Conservation (phyloP, 768 basidiomycete genomes). For the Mrakia gelida region DNA sequence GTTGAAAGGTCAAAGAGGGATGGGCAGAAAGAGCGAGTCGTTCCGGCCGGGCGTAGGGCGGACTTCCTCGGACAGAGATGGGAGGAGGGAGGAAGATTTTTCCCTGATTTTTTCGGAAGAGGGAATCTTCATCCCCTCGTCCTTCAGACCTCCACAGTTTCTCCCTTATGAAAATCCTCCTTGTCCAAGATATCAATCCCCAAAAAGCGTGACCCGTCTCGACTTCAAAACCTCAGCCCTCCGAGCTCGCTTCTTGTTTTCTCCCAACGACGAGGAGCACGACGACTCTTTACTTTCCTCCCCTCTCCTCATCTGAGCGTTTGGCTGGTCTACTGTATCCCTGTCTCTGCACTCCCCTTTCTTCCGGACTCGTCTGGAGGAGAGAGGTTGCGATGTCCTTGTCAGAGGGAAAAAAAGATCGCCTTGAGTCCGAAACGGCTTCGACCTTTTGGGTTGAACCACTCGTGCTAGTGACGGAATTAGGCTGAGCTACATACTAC, state of each 20-base stretch:
- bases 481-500: constrained; percentile 2
- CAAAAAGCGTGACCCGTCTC: no score
- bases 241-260: neutral
- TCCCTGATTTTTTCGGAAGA: no score
- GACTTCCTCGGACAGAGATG: no score
- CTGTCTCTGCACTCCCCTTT: constrained; percentile 7
- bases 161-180: no score
- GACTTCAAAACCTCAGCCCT: neutral
- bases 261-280: constrained; percentile 3
- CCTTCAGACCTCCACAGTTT: no score
- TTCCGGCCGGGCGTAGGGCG: no score
- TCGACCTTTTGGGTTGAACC: neutral
- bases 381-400: neutral
- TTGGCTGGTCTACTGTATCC: neutral
- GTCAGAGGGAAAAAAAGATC: neutral
- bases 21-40: neutral
- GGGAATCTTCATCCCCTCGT: no score
- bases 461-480: constrained; percentile 11
- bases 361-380: neutral
- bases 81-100: no score
- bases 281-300: neutral
- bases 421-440: constrained; percentile 1
- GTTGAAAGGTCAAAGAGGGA: neutral
- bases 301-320: neutral
- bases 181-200: no score